Base-by-base conservation (phyloP, 495 filamentous ascomycete genomes). In the Pyrenula aspistea region DNA sequence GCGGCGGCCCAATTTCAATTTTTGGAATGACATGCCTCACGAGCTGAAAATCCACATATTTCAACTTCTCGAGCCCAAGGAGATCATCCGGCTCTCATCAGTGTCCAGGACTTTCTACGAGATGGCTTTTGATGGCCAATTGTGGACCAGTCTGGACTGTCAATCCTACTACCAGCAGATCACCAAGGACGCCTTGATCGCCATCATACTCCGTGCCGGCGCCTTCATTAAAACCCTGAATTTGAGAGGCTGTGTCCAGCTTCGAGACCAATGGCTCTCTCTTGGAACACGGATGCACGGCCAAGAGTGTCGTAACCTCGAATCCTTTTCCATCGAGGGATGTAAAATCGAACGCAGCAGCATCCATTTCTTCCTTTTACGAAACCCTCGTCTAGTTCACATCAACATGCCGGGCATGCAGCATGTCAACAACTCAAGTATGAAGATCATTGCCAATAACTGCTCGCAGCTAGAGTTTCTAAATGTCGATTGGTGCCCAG, bases 201-300 rank as follows among this genome's bases (percentile, higher is more conserved):
- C 87, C 66, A 88, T 98, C 56, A 88, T 97, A 64, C 83, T 82
- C 0, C 74, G 82, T 2, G 89, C 89, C 2, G 93, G 92, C 2
- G 87, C 91, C 0, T 98, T 97, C 61, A 80, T 96, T 22, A 85
- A 85, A 54, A 87, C 96, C 60, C 80, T 98, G 54, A 98, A 98
- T 61, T 74, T 89, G n/a, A 69, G 86, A 58, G 86, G 86, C 20
- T 89, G 86, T 58, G 70, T 83, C 12, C 86, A 89, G 62, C 78
- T 98, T 59, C 77, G 85, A 47, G 85, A 94, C 59, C 84, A 84
- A 62, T 92, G 90, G 79, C 76, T 80, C 19, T 76, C 81, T 3
- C 86, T 91, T 23, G 74, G 71, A 25, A 73, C 74, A 56, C 79
- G 83, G 2, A 78, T 97, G 15, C 84, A 85, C 10, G 22, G 22